phyloP scores from a whole-genome alignment of 441 rosid genomes.

The Jatropha podagrica region DNA sequence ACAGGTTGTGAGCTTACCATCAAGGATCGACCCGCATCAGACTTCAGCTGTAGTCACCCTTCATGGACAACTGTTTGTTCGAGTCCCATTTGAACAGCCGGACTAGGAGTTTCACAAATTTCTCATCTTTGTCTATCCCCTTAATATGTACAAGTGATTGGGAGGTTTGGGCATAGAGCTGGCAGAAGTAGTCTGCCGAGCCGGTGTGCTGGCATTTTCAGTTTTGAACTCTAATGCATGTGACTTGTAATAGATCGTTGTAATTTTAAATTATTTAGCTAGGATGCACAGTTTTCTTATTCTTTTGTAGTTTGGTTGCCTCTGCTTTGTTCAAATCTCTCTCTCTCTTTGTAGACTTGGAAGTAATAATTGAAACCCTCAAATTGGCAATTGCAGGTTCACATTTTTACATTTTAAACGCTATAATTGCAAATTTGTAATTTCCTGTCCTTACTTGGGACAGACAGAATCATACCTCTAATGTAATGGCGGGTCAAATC shows the following conservation, averaged over 20 bases:
- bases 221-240: not conserved
- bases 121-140: too few species aligned
- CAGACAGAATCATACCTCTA: too few species aligned
- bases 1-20: conserved; percentile 66
- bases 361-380: too few species aligned
- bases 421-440: too few species aligned
- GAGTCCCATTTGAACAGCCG: conserved; percentile 52
- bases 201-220: not conserved
- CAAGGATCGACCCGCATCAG: conserved; percentile 69
- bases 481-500: too few species aligned
- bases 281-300: not conserved
- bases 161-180: conserved; percentile 12
- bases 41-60: conserved; percentile 72
- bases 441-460: too few species aligned
- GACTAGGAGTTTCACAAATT: conserved; percentile 16
- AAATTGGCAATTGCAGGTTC: too few species aligned
- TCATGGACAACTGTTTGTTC: conserved; percentile 70
- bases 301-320: too few species aligned
- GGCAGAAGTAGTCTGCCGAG: not conserved
- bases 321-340: too few species aligned
- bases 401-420: too few species aligned
- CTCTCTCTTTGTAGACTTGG: too few species aligned
- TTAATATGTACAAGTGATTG: not conserved
- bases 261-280: not conserved
- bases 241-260: conserved; percentile 4